Base-by-base conservation (phyloP, 116 monocot species). In the Thalassia testudinum region DNA sequence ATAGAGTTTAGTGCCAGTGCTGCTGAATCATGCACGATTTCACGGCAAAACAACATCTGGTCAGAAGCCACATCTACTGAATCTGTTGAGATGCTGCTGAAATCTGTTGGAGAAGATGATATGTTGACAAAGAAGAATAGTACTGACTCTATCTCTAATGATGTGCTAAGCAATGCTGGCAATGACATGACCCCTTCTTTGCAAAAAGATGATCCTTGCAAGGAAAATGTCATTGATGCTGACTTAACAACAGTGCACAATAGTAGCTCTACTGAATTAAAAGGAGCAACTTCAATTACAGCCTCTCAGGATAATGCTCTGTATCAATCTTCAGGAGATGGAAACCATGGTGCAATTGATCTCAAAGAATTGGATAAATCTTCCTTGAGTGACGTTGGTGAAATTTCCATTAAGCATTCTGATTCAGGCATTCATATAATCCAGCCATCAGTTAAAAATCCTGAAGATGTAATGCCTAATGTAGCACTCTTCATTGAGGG, bases 81-180 rank as follows among this genome's bases (percentile, higher is more conserved):
- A 58, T 95, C 95, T 59, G 88, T 87, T 37, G 87, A 87, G 57
- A 87, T 88, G 78, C 57, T 95, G 72, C 38, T 95, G 63, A 95
- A 75, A 55, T 81, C 95, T 37, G 81, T 95, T 63, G 81, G 76
- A 43, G 84, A 85, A 65, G 78, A 87, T 78, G 76, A 78, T 42
- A 67, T 77, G 67, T 64, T 66, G 34, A 27, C 78, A 20, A 59
- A 67, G 10, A 65, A 71, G 42, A 44, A 21, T 17, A 54, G 56
- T 72, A 47, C 52, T 19, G 70, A 76, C 13, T 50, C 44, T 24
- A 60, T 50, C 71, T 34, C 54, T 57, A 43, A 49, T 49, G 54
- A 76, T 62, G 64, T 27, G 37, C 53, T 70, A 40, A 59, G 42
- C 62, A 65, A 30, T 17, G 24, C 59, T 38, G 53, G 53, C 47